Base-by-base conservation (phyloP, 805 yeast genomes). In the Hanseniaspora lachancei region DNA sequence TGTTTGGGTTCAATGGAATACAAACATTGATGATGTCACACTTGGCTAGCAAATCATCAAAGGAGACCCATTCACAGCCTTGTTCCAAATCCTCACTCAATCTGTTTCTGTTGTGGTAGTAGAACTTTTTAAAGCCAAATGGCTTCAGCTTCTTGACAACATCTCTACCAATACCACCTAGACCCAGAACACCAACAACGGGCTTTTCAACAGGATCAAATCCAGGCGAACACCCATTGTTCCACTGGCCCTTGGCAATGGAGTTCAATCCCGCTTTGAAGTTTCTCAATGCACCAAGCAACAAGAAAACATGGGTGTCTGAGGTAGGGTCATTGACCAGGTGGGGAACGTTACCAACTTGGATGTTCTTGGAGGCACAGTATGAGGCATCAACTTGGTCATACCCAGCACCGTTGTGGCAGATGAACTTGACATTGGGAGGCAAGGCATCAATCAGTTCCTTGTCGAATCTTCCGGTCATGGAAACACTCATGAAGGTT, bases 141-240 rank as follows among this genome's bases (percentile, higher is more conserved):
- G 91, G 89, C 60, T 70, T 69, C 59, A 86, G 74, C 62, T 91
- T 77, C 60, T 80, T 79, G 54, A 87, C 75, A 53, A 88, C 80
- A 34, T 86, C 85, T 57, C 89, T 78, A 48, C 96, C 96, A 69
- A 88, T 87, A 38, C 95, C 95, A 36, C 96, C 96, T 78, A 88
- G 76, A 16, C 96, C 96, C 53, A 84, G 72, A 55, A 88, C 81
- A 49, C 96, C 96, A 23, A 88, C 82, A 20, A 74, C 74, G 8
- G 55, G 55, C 64, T 83, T 82, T 9, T 86, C 87, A 59, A 74
- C 80, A 18, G 95, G 95, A 63, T 83, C 89, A 63, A 77, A 77
- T 8, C 95, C 95, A 48, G 80, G 68, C 8, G 80, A 76, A 27
- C 76, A 74, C 0, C 79, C 74, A 2, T 65, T 56, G 16, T 76